Evolutionary conservation across 805 yeast genomes (phyloP), one percentile per base, ranked within the genome.

Genomic region (Lipomyces yamanashiensis): DNA sequence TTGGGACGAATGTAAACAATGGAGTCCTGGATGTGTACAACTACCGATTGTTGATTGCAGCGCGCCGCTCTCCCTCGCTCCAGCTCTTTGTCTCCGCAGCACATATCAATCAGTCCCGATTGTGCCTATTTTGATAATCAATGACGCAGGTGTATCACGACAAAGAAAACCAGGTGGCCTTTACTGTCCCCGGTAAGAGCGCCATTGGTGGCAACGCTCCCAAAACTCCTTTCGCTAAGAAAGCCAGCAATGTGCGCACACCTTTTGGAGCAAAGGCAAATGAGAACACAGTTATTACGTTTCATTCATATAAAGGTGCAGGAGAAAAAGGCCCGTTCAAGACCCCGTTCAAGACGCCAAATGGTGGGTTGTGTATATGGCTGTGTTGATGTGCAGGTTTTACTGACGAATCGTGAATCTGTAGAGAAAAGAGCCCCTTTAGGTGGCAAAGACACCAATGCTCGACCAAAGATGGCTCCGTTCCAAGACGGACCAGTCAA

Each of bases 371-470:
- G 23, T 13, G 10, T 15, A 23, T 39, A 52, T 5, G 34, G 4
- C 40, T 37, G 33, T 34, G 21, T 19, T 33, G 9, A 5, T 40
- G 7, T 6, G 8, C 39, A 15, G 10, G 33, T 33, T 47, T 23
- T 44, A 12, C 21, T 50, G 41, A 17, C 56, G 23, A 34, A 15
- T n/a, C 7, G n/a, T 28, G 8, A 21, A 13, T n/a, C 8, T 34
- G 6, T 23, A 63, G 68, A 63, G 47, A 63, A 58, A n/a, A 57
- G 68, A 37, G 64, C 63, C 15, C 70, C 68, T 34, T 44, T 68
- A 17, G 71, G 71, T 13, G 71, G 71, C 40, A 68, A 68, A 49
- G 72, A 68, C 36, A 63, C 71, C 21, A 68, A 68, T 57, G 58
- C 62, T 15, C 34, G 58, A 12, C 39, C 50, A 34, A 36, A 37